A percentile compares a stretch with the other conserved stretches of the same genome.
Evolutionary conservation across 306 rosid genomes (phyloP).

Genomic region (Sphenostylis stenocarpa): DNA sequence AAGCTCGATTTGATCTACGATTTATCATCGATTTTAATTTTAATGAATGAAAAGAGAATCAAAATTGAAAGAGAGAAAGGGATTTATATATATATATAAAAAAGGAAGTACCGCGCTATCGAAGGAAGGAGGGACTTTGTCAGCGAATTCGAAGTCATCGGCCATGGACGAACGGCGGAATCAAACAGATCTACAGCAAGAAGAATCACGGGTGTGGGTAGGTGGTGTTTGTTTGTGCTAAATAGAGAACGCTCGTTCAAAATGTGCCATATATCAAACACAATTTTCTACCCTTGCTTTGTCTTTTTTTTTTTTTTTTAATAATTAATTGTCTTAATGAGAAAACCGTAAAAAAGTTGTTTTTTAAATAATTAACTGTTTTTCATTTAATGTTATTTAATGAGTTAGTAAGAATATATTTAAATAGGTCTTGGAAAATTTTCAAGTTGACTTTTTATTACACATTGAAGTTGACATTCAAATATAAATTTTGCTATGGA

Average conservation of each 20-base stretch:
- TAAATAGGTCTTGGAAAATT: neutral
- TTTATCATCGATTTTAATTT: neutral
- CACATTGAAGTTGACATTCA: too few relatives aligned
- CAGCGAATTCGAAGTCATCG: slow-evolving; percentile 42
- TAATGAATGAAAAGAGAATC: neutral
- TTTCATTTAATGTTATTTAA: neutral
- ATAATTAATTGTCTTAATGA: too few relatives aligned
- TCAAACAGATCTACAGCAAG: slow-evolving; percentile 32
- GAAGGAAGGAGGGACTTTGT: slow-evolving; percentile 50
- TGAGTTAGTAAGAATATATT: neutral
- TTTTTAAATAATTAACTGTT: neutral
- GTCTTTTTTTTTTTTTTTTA: neutral
- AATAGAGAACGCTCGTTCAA: neutral
- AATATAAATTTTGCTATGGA: too few relatives aligned
- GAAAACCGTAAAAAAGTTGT: too few relatives aligned
- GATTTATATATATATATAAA: neutral
- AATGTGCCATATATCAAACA: neutral
- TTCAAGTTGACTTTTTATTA: neutral
- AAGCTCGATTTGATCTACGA: neutral
- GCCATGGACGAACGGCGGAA: slow-evolving; percentile 45
- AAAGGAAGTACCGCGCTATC: slow-evolving; percentile 45
- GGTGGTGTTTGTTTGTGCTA: neutral
- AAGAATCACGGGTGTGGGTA: neutral
- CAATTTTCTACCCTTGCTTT: neutral
- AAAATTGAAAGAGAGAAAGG: neutral